Percentiles rank a stretch among this genome's conserved stretches.
phyloP scores from a whole-genome alignment of 139 green algal genomes.

The Picochlorum sp. region DNA sequence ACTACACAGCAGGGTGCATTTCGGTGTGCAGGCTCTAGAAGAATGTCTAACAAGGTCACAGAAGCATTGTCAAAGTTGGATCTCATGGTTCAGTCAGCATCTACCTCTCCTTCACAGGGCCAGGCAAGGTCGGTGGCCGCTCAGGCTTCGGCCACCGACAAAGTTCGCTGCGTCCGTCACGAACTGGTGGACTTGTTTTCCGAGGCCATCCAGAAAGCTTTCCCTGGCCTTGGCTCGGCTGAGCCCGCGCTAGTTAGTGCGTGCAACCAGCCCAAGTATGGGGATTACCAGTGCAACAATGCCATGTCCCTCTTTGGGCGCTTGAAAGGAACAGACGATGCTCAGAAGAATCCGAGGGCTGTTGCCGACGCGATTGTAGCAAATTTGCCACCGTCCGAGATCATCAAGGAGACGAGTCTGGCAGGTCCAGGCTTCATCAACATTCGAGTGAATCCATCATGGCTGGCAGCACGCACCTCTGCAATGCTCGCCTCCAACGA shows the following conservation, averaged over 20 bases:
- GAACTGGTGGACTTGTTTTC: constrained; percentile 59
- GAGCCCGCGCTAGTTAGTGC: constrained; percentile 42
- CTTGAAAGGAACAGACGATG: constrained; percentile 71
- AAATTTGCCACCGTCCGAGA: constrained; percentile 42
- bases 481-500: constrained; percentile 26
- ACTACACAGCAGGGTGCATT: not conserved
- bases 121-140: not conserved
- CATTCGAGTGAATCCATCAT: constrained; percentile 39
- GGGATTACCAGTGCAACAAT: constrained; percentile 98
- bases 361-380: constrained; percentile 78
- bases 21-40: not conserved
- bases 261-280: constrained; percentile 74
- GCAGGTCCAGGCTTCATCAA: constrained; percentile 99
- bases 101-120: not conserved
- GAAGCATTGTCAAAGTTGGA: constrained; percentile 29
- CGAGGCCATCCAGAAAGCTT: constrained; percentile 50
- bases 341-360: constrained; percentile 74
- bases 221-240: constrained; percentile 36
- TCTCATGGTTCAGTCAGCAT: constrained; percentile 21
- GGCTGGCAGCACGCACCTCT: constrained; percentile 24
- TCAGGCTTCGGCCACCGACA: not conserved
- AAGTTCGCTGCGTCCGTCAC: constrained; percentile 22
- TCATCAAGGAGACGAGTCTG: constrained; percentile 48
- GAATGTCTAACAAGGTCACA: constrained; percentile 24
- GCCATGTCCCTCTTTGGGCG: constrained; percentile 89